Evolutionary conservation across 2,329 filamentous ascomycete genomes (phyloP).

Genomic region (Colletotrichum higginsianum): DNA sequence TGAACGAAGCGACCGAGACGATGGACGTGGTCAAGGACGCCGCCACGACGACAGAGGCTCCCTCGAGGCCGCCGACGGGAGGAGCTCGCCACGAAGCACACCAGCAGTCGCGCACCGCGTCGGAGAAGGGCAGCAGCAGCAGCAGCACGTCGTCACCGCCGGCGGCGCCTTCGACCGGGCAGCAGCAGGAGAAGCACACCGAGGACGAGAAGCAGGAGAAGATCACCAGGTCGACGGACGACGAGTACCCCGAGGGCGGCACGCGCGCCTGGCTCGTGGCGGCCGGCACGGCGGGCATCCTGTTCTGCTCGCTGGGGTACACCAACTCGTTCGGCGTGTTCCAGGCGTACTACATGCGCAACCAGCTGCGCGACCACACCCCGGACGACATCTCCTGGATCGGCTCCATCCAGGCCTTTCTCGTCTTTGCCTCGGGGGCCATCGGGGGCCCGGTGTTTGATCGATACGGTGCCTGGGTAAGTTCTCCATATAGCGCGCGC

Average conservation of each 20-base stretch:
- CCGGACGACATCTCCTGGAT: conserved; percentile 49
- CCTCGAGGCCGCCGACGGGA: background rate
- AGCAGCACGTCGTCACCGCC: background rate
- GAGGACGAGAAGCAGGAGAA: conserved; percentile 27
- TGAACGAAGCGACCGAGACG: conserved; percentile 7
- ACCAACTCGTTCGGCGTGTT: conserved; percentile 49
- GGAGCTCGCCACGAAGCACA: conserved; percentile 3
- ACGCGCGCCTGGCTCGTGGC: conserved; percentile 59
- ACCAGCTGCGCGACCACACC: conserved; percentile 45
- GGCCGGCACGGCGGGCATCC: conserved; percentile 51
- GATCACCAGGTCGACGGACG: conserved; percentile 1
- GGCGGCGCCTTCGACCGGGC: background rate
- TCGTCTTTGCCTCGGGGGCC: conserved; percentile 45
- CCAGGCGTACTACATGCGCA: conserved; percentile 47
- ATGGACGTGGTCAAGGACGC: background rate
- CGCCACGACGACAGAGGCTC: background rate
- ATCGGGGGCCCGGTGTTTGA: conserved; percentile 44
- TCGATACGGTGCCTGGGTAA: conserved; percentile 43
- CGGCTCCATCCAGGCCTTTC: conserved; percentile 46
- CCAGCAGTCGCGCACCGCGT: background rate
- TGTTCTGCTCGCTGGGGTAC: conserved; percentile 50
- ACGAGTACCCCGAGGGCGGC: conserved; percentile 51
- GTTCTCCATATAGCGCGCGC: background rate
- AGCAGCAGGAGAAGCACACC: background rate
- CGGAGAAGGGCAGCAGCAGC: background rate